A percentile compares a stretch with the other conserved stretches of the same genome.
Conservation (phyloP, 768 basidiomycete species). For the Lyophyllum atratum region DNA sequence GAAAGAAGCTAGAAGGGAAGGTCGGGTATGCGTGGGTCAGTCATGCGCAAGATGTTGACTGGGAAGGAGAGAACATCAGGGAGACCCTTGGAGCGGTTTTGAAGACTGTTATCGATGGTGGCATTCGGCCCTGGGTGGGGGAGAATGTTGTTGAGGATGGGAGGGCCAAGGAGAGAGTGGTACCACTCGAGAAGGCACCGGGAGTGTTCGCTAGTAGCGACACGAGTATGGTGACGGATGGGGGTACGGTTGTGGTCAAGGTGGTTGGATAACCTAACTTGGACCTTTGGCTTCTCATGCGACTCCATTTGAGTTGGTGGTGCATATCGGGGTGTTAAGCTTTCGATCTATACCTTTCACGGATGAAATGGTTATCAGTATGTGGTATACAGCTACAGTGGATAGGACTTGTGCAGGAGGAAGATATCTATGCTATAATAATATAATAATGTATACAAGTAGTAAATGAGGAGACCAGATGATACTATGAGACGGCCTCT, state of each 20-base stretch:
- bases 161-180: constrained; percentile 27
- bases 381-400: neutral
- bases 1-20: constrained; percentile 34
- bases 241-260: constrained; percentile 46
- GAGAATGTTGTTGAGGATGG: constrained; percentile 7
- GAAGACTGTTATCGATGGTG: constrained; percentile 25
- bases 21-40: constrained; percentile 86
- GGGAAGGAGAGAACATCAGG: constrained; percentile 76
- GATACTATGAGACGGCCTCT: constrained; percentile 35
- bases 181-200: constrained; percentile 58
- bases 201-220: constrained; percentile 45
- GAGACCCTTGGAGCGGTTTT: constrained; percentile 46
- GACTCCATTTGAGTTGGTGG: neutral
- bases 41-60: constrained; percentile 78
- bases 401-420: neutral
- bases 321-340: neutral
- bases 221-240: constrained; percentile 37
- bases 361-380: neutral
- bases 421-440: constrained; percentile 7
- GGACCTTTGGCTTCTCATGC: neutral
- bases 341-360: neutral
- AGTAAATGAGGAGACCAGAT: neutral
- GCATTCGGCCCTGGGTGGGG: constrained; percentile 18
- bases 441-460: neutral
- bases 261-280: constrained; percentile 32